Evolutionary conservation across 306 rosid species (phyloP).

Genomic region (Vigna trinervia): DNA sequence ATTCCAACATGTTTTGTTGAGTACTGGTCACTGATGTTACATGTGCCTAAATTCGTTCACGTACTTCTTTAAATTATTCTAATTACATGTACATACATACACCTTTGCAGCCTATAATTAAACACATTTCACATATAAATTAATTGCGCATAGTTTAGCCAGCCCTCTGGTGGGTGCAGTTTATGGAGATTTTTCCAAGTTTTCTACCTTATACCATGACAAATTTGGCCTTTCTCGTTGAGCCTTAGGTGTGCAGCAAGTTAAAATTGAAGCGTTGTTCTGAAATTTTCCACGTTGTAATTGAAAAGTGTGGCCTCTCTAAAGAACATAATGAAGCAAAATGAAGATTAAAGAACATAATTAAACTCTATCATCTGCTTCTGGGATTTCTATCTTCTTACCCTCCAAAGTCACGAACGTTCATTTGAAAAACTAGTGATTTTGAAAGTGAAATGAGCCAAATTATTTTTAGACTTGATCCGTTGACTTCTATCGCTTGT

Average conservation of each 20-base stretch:
- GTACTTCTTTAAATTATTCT: neutral
- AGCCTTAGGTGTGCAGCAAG: slow-evolving; percentile 1
- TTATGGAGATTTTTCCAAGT: neutral
- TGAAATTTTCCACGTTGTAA: slow-evolving; percentile 11
- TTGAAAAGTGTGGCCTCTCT: slow-evolving; percentile 35
- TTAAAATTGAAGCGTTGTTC: neutral
- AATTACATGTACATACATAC: neutral
- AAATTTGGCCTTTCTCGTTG: slow-evolving; percentile 11
- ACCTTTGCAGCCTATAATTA: neutral
- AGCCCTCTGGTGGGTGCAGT: neutral
- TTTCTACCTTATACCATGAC: slow-evolving; percentile 11
- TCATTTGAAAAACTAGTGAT: slow-evolving; percentile 40
- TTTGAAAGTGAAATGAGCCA: slow-evolving; percentile 43
- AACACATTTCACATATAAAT: slow-evolving; percentile 18
- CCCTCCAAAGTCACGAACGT: slow-evolving; percentile 22
- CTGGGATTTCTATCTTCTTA: slow-evolving; percentile 3
- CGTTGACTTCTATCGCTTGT: slow-evolving; percentile 43
- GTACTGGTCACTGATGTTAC: slow-evolving; percentile 11
- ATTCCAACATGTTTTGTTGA: slow-evolving; percentile 11
- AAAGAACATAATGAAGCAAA: slow-evolving; percentile 21
- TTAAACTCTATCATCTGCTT: slow-evolving; percentile 4
- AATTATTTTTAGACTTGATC: slow-evolving; percentile 34
- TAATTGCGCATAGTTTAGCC: neutral
- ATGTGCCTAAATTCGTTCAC: slow-evolving; percentile 22
- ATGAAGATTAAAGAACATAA: slow-evolving; percentile 21